These are phyloP conservation scores for Aspergillus incahuasiensis DNA, from an alignment of 495 filamentous ascomycete species.

Conservation along the genomic window DNA sequence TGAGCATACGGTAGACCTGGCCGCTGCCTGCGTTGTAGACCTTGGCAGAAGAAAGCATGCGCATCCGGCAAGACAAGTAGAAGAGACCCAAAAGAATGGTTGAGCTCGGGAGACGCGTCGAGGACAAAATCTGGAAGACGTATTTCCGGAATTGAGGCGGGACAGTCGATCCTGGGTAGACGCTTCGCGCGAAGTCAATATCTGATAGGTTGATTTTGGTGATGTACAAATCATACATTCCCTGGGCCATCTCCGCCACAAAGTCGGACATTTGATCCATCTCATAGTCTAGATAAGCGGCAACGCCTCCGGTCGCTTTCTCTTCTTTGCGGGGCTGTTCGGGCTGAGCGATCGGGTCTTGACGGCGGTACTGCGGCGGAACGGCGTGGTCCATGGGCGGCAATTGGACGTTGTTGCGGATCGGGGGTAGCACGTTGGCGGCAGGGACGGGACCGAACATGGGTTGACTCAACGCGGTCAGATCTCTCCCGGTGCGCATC, in stretches of 20 bases:
- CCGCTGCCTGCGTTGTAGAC: constrained; percentile 57
- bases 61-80: constrained; percentile 81
- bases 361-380: constrained; percentile 41
- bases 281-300: constrained; percentile 95
- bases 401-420: constrained; percentile 40
- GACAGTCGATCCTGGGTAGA: constrained; percentile 62
- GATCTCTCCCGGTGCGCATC: constrained; percentile 32
- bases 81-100: constrained; percentile 91
- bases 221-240: constrained; percentile 65
- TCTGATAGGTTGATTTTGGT: constrained; percentile 60
- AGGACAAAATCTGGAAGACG: constrained; percentile 87
- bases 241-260: constrained; percentile 86
- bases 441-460: constrained; percentile 37
- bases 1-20: constrained; percentile 87
- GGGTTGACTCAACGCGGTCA: constrained; percentile 30
- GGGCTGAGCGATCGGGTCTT: constrained; percentile 34
- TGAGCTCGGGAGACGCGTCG: constrained; percentile 89
- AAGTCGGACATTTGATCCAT: constrained; percentile 98
- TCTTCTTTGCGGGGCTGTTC: constrained; percentile 48
- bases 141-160: constrained; percentile 88
- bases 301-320: constrained; percentile 75
- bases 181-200: constrained; percentile 73
- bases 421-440: constrained; percentile 36
- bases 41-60: constrained; percentile 58
- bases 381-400: constrained; percentile 43